Conservation (phyloP, 495 filamentous ascomycete genomes). For the Platismatia glauca region DNA sequence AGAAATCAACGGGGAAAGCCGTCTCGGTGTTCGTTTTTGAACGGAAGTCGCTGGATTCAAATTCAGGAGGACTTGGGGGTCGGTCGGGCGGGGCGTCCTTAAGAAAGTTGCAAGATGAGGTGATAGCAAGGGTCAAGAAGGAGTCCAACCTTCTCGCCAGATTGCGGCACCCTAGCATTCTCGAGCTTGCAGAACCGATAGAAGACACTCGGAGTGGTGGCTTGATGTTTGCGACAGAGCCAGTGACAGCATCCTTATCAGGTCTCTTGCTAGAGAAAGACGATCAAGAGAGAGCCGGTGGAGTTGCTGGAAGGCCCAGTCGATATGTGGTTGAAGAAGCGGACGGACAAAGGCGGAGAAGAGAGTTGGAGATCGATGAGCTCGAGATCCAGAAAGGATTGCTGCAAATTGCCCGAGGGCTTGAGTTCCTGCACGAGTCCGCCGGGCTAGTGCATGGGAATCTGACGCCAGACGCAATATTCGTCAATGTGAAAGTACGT, state of each 20-base stretch:
- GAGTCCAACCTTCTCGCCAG: constrained; percentile 81
- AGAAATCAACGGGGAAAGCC: constrained; percentile 78
- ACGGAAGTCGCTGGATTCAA: constrained; percentile 67
- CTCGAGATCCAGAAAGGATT: constrained; percentile 95
- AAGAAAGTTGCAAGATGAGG: constrained; percentile 77
- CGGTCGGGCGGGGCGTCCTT: constrained; percentile 55
- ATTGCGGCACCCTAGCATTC: constrained; percentile 79
- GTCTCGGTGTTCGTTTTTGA: constrained; percentile 96
- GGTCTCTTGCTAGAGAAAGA: constrained; percentile 81
- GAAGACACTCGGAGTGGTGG: constrained; percentile 88
- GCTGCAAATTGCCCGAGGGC: constrained; percentile 82
- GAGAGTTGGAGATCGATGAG: constrained; percentile 92
- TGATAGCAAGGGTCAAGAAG: constrained; percentile 80
- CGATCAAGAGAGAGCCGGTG: constrained; percentile 64
- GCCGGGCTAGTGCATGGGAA: constrained; percentile 90
- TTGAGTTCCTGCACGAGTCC: constrained; percentile 96
- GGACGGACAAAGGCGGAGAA: constrained; percentile 60
- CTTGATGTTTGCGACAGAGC: constrained; percentile 91
- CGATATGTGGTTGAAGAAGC: constrained; percentile 76
- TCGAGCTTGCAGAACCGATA: constrained; percentile 90
- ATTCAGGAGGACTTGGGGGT: constrained; percentile 48
- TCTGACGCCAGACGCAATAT: constrained; percentile 88
- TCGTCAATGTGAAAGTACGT: constrained; percentile 81
- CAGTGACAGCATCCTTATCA: constrained; percentile 78
- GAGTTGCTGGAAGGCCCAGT: constrained; percentile 58